Percentiles rank a stretch among this genome's conserved stretches.
Evolutionary conservation across 1,284 basidiomycete species (phyloP).

Genomic region (Pyrrhoderma noxium): DNA sequence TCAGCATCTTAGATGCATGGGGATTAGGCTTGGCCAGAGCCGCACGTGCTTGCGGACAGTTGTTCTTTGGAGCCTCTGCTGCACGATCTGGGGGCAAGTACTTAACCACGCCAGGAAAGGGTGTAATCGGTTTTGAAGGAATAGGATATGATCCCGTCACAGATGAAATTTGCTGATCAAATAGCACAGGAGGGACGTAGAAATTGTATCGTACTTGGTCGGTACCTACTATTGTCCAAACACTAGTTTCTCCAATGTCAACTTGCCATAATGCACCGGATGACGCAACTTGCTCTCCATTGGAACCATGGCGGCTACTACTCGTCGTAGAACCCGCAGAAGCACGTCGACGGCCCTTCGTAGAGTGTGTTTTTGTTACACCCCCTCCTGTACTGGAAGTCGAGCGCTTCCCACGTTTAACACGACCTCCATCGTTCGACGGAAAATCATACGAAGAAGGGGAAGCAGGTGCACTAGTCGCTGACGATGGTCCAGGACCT

Average conservation of each 20-base stretch:
- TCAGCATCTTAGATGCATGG: constrained; percentile 69
- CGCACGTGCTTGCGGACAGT: constrained; percentile 55
- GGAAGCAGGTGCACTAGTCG: constrained; percentile 46
- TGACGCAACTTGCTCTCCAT: constrained; percentile 56
- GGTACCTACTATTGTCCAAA: constrained; percentile 91
- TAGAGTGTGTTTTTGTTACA: constrained; percentile 47
- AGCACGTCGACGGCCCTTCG: constrained; percentile 62
- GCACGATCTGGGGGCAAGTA: constrained; percentile 81
- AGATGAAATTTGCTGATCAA: constrained; percentile 60
- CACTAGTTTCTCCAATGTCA: constrained; percentile 82
- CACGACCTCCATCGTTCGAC: constrained; percentile 73
- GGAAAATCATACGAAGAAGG: constrained; percentile 63
- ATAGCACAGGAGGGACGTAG: constrained; percentile 80
- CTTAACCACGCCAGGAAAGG: constrained; percentile 78
- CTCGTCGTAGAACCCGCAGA: constrained; percentile 61
- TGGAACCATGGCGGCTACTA: constrained; percentile 53
- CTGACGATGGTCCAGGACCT: constrained; percentile 35
- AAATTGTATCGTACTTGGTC: constrained; percentile 89
- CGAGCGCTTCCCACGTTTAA: constrained; percentile 69
- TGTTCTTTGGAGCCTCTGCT: constrained; percentile 62
- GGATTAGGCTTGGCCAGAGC: constrained; percentile 66
- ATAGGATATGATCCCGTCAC: constrained; percentile 65
- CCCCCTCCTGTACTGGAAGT: constrained; percentile 60
- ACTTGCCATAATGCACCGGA: constrained; percentile 82
- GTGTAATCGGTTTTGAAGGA: constrained; percentile 77